These are phyloP conservation scores for Colletotrichum shisoi DNA, from an alignment of 2,329 filamentous ascomycete genomes.

Conservation along the genomic window DNA sequence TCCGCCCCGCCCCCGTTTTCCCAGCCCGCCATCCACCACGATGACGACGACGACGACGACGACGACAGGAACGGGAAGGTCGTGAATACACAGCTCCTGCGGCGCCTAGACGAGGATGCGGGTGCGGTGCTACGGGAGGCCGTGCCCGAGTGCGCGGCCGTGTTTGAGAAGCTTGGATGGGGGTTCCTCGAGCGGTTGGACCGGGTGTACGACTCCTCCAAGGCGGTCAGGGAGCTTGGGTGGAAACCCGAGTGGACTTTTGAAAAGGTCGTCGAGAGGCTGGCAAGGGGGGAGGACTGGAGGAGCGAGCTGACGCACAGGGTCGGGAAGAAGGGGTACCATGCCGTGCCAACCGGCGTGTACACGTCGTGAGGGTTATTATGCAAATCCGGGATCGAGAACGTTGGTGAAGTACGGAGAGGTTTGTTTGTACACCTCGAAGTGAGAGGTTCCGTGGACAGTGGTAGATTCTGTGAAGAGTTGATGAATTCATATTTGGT, in stretches of 20 bases:
- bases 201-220: constrained; percentile 56
- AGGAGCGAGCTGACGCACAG: constrained; percentile 50
- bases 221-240: constrained; percentile 52
- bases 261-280: constrained; percentile 46
- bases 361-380: constrained; percentile 46
- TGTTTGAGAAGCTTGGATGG: constrained; percentile 50
- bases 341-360: constrained; percentile 53
- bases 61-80: neutral
- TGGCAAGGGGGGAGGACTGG: constrained; percentile 50
- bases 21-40: constrained; percentile 43
- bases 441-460: too few species aligned
- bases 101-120: constrained; percentile 48
- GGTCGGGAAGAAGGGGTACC: constrained; percentile 57
- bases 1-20: constrained; percentile 54
- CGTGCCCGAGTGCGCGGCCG: constrained; percentile 44
- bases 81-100: constrained; percentile 38
- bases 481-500: neutral
- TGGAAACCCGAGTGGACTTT: constrained; percentile 57
- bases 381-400: too few species aligned
- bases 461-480: neutral
- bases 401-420: too few species aligned
- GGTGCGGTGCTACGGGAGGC: constrained; percentile 44
- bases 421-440: too few species aligned
- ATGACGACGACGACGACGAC: neutral
- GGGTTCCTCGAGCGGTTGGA: constrained; percentile 51